Evolutionary conservation across 2,329 filamentous ascomycete genomes (phyloP), one percentile per base, ranked within the genome.

Genomic region (Ophiocordyceps camponoti-saundersi): DNA sequence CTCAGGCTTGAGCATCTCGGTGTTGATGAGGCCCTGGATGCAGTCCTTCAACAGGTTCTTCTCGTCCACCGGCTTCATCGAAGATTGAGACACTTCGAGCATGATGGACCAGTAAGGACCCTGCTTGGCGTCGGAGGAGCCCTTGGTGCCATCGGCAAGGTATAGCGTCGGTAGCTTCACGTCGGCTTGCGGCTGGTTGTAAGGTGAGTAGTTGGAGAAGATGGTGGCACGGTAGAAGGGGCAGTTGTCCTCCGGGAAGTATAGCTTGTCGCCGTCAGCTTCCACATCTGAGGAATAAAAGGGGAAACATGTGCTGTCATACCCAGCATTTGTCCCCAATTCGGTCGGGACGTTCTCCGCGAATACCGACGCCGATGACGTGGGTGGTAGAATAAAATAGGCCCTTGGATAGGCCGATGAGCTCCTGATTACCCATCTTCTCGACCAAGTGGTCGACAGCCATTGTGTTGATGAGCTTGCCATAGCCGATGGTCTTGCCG

Each of bases 91-190:
- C 51, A 98, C 84, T 69, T 98, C 92, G 57, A 98, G 72, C 92
- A 98, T 98, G 73, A 98, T 93, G 53, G 90, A 96, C 92, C 92
- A 98, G 80, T 98, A 98, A 41, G 92, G 92, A 32, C 92, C 92
- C 59, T 84, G 78, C 72, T 92, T 77, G 50, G 86, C 69, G 59
- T 85, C 80, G 45, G 72, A 73, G 56, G 78, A 85, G 51, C 72
- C 77, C 70, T 87, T 86, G 66, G 80, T 84, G 64, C 92, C 92
- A 58, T 95, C 76, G 48, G 84, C 92, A 41, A 89, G 75, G 65
- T 89, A 84, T 56, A 87, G 70, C 21, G 92, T 96, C 39, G 88
- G 79, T 48, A 98, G 79, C 75, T 94, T 92, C 61, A 75, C 81
- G 48, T 82, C 80, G 49, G 79, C 73, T 54, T 85, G 72, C 32